These are phyloP conservation scores for Mucor lusitanicus DNA, from an alignment of 371 early-diverging fungal species.

Conservation along the genomic window DNA sequence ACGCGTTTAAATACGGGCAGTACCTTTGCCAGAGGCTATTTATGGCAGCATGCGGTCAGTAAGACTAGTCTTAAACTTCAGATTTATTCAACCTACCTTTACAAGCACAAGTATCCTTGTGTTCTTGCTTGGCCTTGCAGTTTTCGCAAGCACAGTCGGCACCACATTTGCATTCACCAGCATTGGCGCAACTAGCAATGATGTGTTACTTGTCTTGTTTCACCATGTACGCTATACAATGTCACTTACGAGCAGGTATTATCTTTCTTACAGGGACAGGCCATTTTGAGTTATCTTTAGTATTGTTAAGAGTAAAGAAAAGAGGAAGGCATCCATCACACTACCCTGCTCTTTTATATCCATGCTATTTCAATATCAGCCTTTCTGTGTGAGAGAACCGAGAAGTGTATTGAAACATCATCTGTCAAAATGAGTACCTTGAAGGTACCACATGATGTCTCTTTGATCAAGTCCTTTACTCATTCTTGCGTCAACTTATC, in stretches of 20 bases:
- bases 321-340: background rate
- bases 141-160: constrained; percentile 16
- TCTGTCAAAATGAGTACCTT: constrained; percentile 16
- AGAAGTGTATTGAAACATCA: background rate
- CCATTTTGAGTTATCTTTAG: constrained; percentile 15
- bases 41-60: background rate
- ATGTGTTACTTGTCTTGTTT: background rate
- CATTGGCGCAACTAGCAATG: constrained; percentile 3
- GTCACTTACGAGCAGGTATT: constrained; percentile 20
- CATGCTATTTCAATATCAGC: background rate
- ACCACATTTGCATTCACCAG: constrained; percentile 22
- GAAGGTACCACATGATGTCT: constrained; percentile 12
- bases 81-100: constrained; percentile 10
- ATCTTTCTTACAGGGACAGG: constrained; percentile 27
- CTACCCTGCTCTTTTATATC: background rate
- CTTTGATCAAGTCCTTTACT: background rate
- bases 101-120: constrained; percentile 17
- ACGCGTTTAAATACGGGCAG: constrained; percentile 9
- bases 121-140: constrained; percentile 15
- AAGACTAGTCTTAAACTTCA: background rate
- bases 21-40: constrained; percentile 11
- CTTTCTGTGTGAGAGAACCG: background rate
- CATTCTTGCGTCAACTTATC: background rate
- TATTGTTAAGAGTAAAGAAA: background rate
- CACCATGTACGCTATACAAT: background rate